A percentile compares a stretch with the other conserved stretches of the same genome.
These are phyloP conservation scores for Chlorella sorokiniana DNA, from an alignment of 139 green algal genomes.

Conservation along the genomic window DNA sequence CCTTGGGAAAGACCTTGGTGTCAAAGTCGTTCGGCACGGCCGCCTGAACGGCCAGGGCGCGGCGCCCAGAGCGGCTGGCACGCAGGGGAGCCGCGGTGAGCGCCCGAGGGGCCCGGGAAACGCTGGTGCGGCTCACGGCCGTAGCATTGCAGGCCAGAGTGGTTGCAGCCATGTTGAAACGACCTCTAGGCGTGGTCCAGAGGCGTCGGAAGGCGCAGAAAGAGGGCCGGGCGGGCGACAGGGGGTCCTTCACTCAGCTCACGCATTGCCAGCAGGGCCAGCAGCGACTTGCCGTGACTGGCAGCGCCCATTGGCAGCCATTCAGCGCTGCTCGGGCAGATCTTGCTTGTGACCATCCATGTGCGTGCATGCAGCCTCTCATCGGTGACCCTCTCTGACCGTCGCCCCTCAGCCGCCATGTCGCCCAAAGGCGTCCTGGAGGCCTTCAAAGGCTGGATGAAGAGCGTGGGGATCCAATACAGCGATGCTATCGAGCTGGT, in stretches of 20 bases:
- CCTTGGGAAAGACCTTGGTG: conserved; percentile 83
- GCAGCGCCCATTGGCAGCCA: no score
- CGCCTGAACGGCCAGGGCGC: neutral
- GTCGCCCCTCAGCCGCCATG: neutral
- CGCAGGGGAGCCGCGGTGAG: conserved; percentile 4
- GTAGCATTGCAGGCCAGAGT: neutral
- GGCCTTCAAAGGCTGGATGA: conserved; percentile 37
- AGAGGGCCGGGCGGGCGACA: neutral
- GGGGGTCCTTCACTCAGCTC: no score
- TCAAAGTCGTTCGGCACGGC: conserved; percentile 72
- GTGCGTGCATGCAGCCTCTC: neutral
- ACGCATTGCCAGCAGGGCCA: no score
- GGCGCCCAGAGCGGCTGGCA: conserved; percentile 10
- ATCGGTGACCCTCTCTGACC: neutral
- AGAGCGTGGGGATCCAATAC: conserved; percentile 12
- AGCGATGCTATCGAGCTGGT: conserved; percentile 20
- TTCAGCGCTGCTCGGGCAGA: neutral
- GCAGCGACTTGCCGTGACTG: no score
- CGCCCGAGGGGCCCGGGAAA: neutral
- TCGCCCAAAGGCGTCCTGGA: neutral
- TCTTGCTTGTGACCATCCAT: neutral
- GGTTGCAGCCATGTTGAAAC: neutral
- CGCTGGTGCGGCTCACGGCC: neutral
- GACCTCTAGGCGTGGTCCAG: neutral
- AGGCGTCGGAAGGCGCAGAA: neutral